Conservation (phyloP, 73 alveolate genomes). For the Breviolum minutum region DNA sequence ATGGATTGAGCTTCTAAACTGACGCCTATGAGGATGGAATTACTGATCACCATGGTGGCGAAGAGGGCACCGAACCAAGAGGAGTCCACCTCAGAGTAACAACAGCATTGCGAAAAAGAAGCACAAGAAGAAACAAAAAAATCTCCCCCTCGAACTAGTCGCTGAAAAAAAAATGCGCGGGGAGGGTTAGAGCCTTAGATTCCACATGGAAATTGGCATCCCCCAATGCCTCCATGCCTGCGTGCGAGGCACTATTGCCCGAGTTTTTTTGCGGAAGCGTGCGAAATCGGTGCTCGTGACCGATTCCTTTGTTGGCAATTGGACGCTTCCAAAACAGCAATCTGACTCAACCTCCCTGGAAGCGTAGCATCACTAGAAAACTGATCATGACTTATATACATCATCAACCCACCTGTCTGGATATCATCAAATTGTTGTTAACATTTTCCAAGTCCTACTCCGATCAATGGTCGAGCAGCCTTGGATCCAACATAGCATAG, state of each 20-base stretch:
- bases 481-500: too few species aligned
- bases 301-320: neutral
- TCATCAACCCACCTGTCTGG: neutral
- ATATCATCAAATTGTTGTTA: neutral
- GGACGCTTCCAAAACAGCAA: too few species aligned
- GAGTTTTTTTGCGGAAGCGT: conserved; percentile 1
- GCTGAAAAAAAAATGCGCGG: too few species aligned
- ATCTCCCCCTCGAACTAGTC: too few species aligned
- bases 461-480: neutral
- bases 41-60: conserved; percentile 27
- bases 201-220: neutral
- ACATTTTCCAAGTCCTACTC: neutral
- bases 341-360: too few species aligned
- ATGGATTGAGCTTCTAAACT: neutral
- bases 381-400: neutral
- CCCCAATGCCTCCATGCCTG: neutral
- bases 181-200: too few species aligned
- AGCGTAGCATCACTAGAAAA: too few species aligned
- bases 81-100: neutral
- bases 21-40: conserved; percentile 20
- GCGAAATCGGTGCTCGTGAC: neutral
- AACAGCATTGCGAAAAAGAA: neutral
- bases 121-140: too few species aligned
- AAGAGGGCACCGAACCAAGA: neutral
- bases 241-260: neutral